Base-by-base conservation (phyloP, 371 early-diverging fungal genomes). In the Apophysomyces elegans region DNA sequence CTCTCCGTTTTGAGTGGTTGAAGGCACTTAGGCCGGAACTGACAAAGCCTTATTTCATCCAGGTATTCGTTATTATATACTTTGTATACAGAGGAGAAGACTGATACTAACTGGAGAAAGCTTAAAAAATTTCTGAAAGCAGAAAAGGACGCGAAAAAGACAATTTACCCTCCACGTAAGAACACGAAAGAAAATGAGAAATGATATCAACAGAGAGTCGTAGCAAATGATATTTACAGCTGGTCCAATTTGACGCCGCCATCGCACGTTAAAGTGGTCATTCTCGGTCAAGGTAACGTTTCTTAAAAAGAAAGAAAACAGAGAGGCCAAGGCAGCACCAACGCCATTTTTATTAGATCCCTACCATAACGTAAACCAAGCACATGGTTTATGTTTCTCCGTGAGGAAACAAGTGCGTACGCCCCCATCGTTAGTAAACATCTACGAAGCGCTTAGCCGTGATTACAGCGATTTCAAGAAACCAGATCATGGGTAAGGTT, bases 381-480 rank as follows among this genome's bases (percentile, higher is more conserved):
- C 99, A 4, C 97, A 93, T 72, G 99, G 96, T 3, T 75, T 96
- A 46, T 92, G 92, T 66, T 96, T 96, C 75, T 91, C 91, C 65
- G 99, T 99, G 38, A 77, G 84, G 21, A 86, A 88, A 56, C 93
- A 92, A 4, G 89, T 93, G 1, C 71, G 68, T 6, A 69, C 79
- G 0, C 99, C 99, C 36, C 99, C 98, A 6, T 96, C 97, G 4
- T 86, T 99, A 14, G 74, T 79, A 41, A 99, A 99, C 79, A 99
- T 99, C 71, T 98, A 89, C 79, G 90, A 90, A 70, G 96, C 92
- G 50, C 71, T 99, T 14, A 72, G 87, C 46, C 73, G 59, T 6
- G 95, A 95, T 65, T 88, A 87, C 54, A 85, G 89, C 5, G 88
- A 85, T 32, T 88, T 88, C 66, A 63, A 71, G n/a, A 76, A 64